phyloP scores from a whole-genome alignment of 169 alveolate species.

The Babesia caballi region DNA sequence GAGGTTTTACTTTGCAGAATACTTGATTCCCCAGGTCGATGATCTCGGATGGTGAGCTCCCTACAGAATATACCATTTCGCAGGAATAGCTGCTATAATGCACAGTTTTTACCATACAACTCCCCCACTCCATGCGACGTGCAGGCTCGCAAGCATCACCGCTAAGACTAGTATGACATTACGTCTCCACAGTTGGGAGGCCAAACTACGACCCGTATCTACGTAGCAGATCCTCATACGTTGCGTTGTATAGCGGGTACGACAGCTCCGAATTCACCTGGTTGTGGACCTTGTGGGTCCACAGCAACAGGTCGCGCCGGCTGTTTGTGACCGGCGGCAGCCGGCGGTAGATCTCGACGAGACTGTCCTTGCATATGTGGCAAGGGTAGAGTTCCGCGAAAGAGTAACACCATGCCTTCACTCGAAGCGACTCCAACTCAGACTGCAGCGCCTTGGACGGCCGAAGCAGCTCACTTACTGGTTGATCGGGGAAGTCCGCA shows the following conservation, averaged over 20 bases:
- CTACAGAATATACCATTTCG: no score
- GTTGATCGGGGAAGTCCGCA: conserved; percentile 75
- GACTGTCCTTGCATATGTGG: conserved; percentile 74
- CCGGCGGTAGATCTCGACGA: conserved; percentile 58
- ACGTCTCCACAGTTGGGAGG: no score
- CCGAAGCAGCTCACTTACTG: conserved; percentile 51
- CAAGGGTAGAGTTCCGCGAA: conserved; percentile 81
- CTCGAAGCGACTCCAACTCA: conserved; percentile 51
- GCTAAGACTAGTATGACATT: no score
- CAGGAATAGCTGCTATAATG: no score
- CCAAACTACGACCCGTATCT: no score
- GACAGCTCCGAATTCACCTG: conserved; percentile 74
- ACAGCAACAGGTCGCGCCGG: conserved; percentile 54
- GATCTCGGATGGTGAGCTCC: no score
- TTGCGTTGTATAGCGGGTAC: conserved; percentile 3
- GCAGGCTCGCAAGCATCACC: no score
- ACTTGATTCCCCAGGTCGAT: no score
- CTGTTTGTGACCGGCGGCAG: conserved; percentile 66
- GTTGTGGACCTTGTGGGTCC: conserved; percentile 79
- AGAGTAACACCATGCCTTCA: conserved; percentile 67
- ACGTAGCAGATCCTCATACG: conserved; percentile 44
- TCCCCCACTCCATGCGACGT: no score
- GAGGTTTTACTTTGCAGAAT: no score
- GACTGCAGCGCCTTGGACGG: conserved; percentile 6
- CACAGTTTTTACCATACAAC: no score